Percentiles rank a stretch among this genome's conserved stretches.
Evolutionary conservation across 225 moss, liverwort and hornwort genomes (phyloP).

Genomic region (Marchantia paleacea): DNA sequence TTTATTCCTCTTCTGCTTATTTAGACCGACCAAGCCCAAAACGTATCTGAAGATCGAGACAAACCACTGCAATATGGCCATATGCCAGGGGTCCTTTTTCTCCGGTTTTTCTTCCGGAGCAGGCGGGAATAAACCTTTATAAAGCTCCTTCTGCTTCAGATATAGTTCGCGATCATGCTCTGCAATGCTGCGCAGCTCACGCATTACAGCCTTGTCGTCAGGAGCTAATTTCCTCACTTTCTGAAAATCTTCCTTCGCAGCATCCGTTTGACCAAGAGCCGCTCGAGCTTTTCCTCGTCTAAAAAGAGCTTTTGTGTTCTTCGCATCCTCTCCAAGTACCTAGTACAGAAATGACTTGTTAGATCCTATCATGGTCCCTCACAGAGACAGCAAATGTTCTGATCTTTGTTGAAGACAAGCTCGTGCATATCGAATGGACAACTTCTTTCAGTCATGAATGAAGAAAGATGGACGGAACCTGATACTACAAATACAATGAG

Average conservation of each 20-base stretch:
- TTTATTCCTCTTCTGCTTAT: slow-evolving; percentile 27
- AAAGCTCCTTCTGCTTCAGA: slow-evolving; percentile 86
- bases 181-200: slow-evolving; percentile 72
- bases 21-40: slow-evolving; percentile 15
- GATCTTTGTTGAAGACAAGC: too few relatives aligned
- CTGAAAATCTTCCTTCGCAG: slow-evolving; percentile 82
- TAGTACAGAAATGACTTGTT: slow-evolving; percentile 10
- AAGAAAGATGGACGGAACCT: too few relatives aligned
- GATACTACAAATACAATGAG: too few relatives aligned
- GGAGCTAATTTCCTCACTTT: slow-evolving; percentile 67
- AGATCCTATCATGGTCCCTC: slow-evolving; percentile 9
- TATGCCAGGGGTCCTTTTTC: slow-evolving; percentile 29
- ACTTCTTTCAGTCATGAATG: too few relatives aligned
- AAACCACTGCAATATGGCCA: slow-evolving; percentile 28
- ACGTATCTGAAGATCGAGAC: slow-evolving; percentile 31
- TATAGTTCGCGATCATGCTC: slow-evolving; percentile 78
- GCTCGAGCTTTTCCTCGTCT: slow-evolving; percentile 81
- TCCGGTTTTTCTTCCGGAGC: slow-evolving; percentile 13
- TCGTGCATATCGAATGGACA: too few relatives aligned
- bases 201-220: slow-evolving; percentile 70
- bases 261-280: slow-evolving; percentile 82
- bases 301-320: slow-evolving; percentile 85
- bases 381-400: too few relatives aligned
- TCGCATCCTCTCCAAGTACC: slow-evolving; percentile 87
- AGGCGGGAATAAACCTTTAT: slow-evolving; percentile 75